Conservation (phyloP, 139 green algal genomes). For the Mesostigma viride region DNA sequence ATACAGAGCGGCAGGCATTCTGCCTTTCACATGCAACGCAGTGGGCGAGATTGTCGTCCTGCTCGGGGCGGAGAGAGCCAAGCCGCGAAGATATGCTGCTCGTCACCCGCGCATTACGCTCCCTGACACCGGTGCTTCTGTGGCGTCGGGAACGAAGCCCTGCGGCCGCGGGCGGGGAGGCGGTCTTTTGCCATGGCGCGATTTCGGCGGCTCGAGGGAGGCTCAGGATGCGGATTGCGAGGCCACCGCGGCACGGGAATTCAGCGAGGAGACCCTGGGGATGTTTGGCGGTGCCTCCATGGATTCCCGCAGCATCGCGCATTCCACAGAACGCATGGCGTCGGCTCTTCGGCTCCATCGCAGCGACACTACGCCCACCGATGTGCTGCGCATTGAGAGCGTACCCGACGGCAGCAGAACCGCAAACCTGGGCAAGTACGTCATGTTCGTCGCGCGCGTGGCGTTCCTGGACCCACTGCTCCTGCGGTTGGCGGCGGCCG, state of each 20-base stretch:
- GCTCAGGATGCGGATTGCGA: background rate
- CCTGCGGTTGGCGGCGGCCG: too few species aligned
- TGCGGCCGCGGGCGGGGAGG: too few species aligned
- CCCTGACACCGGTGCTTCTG: too few species aligned
- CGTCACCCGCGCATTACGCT: too few species aligned
- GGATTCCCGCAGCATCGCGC: background rate
- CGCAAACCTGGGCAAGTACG: background rate
- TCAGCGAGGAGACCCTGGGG: slow-evolving; percentile 21
- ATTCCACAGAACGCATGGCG: background rate
- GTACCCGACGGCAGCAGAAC: too few species aligned
- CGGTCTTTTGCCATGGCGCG: background rate
- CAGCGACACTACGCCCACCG: background rate
- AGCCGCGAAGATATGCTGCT: too few species aligned
- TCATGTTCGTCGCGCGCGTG: background rate
- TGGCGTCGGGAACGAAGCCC: too few species aligned
- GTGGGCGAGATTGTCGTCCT: too few species aligned
- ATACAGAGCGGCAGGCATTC: too few species aligned
- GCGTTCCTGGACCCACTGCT: background rate
- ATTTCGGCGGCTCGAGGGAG: slow-evolving; percentile 13
- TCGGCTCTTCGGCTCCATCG: background rate
- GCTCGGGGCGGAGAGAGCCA: too few species aligned
- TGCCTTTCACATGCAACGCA: too few species aligned
- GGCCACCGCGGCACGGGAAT: slow-evolving; percentile 11
- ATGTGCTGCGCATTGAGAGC: background rate
- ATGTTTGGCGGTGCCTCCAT: slow-evolving; percentile 3